Evolutionary conservation across 306 rosid genomes (phyloP), one percentile per base, ranked within the genome.

Genomic region (Cicer judaicum): DNA sequence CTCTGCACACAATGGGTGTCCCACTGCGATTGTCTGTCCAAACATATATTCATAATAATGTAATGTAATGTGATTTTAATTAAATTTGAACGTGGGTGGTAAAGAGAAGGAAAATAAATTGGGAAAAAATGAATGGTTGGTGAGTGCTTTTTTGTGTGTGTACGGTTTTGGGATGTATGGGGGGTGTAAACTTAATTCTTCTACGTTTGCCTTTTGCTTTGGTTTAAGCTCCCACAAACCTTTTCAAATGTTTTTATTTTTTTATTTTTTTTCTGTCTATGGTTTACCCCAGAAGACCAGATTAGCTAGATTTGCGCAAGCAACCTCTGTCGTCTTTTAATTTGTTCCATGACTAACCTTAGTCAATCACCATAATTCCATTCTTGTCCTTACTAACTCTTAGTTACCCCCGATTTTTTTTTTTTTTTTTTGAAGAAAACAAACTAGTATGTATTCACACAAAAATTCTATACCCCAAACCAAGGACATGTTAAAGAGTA

Each of bases 221-320:
- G 63, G 59, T 69, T 70, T 72, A 18, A 62, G 29, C 29, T 24
- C 29, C 29, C 29, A 24, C 29, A 24, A 24, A 24, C 29, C 1
- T 47, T 4, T 7, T 43, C 41, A 71, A 64, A 64, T 54, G 73
- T 36, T 60, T 40, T 56, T 56, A 61, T 47, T 60, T 47, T 66
- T 63, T 41, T 18, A 18, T 19, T 19, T 19, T 46, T 64, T 54
- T 16, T 7, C n/a, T 7, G 48, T 13, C 1, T 73, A 10, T 73
- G 78, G 88, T 52, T 82, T 79, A 81, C 70, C 76, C 77, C 72
- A 70, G 89, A 83, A 76, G 82, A 80, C 72, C 88, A 72, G 84
- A 84, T 87, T 87, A 86, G 95, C 91, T 89, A 90, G 91, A 93
- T 90, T 90, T 90, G 93, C 90, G 87, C 95, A 89, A 87, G 93